phyloP scores from a whole-genome alignment of 176 grass and related monocot genomes.

The Oryza nivara region DNA sequence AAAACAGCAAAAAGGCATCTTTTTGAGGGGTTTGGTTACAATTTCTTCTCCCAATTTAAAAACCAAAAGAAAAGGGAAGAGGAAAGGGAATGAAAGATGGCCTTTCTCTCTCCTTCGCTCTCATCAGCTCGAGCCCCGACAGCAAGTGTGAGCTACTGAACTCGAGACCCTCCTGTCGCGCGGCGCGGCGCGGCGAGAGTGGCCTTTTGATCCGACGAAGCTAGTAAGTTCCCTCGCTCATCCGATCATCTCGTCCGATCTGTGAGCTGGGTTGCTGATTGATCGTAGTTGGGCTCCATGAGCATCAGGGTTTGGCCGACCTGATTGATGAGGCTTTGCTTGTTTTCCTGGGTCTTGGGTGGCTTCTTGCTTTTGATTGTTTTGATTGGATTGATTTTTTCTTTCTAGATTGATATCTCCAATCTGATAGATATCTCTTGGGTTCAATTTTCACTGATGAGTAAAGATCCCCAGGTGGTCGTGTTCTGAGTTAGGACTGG shows the following conservation, averaged over 20 bases:
- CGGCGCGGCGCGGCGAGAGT: not conserved
- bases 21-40: conserved; percentile 8
- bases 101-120: conserved; percentile 15
- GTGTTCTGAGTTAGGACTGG: conserved; percentile 1
- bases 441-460: not conserved
- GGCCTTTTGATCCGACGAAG: conserved; percentile 35
- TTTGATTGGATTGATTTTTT: not conserved
- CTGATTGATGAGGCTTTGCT: not conserved
- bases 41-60: conserved; percentile 25
- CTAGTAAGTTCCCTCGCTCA: conserved; percentile 33
- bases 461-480: conserved; percentile 15
- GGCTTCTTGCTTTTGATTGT: not conserved
- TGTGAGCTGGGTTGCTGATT: not conserved
- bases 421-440: not conserved
- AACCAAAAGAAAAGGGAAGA: conserved; percentile 12
- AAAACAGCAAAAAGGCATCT: not conserved
- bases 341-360: conserved; percentile 15
- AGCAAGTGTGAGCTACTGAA: conserved; percentile 39
- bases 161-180: conserved; percentile 42
- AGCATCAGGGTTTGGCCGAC: not conserved
- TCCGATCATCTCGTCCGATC: not conserved
- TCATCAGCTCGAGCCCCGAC: not conserved
- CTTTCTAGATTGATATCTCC: not conserved
- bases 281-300: conserved; percentile 21
- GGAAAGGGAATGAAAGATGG: not conserved